Evolutionary conservation across 805 yeast genomes (phyloP), one percentile per base, ranked within the genome.

Genomic region (Saturnispora diversa): DNA sequence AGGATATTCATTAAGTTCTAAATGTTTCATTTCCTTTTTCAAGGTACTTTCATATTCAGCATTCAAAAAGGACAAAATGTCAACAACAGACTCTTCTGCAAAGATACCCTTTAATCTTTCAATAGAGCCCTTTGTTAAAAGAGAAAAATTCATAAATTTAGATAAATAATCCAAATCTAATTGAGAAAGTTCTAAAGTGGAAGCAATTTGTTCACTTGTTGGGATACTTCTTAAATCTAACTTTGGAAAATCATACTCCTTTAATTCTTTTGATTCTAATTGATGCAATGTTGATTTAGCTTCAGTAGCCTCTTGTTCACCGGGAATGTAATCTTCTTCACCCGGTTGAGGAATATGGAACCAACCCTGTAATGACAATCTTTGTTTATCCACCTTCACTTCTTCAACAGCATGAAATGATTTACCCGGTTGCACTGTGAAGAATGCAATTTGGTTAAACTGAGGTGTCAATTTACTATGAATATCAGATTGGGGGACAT

Each of bases 391-490:
- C 2, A 80, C 95, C 45, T 80, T 73, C 1, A 94, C 98, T 59
- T 92, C 98, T 63, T 94, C 97, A 10, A 92, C 99, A 53, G 94
- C 98, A 59, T 92, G 99, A 71, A 92, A 92, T 2, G 95, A 84
- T 36, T 81, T 72, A 0, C 98, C 99, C 1, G 98, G 99, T 56
- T 87, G 92, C 11, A 92, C 97, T 5, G 83, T 81, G 69, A 92
- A 92, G 55, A 92, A 85, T 0, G 97, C 96, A 55, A 92, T 80
- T 60, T 92, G 97, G 58, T 92, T 92, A 69, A 92, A 92, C 50
- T 84, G 94, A 1, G 98, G 98, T 1, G 86, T 82, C 27, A 92
- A 65, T 50, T 78, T 77, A 21, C 70, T 68, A 23, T 72, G 63
- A 48, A 64, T 75, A 62, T 90, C 97, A 1, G 94, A 70, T 45